Percentiles rank a stretch among this genome's conserved stretches.
phyloP scores from a whole-genome alignment of 1,139 yeast species.

The Groenewaldozyma auringiensis region DNA sequence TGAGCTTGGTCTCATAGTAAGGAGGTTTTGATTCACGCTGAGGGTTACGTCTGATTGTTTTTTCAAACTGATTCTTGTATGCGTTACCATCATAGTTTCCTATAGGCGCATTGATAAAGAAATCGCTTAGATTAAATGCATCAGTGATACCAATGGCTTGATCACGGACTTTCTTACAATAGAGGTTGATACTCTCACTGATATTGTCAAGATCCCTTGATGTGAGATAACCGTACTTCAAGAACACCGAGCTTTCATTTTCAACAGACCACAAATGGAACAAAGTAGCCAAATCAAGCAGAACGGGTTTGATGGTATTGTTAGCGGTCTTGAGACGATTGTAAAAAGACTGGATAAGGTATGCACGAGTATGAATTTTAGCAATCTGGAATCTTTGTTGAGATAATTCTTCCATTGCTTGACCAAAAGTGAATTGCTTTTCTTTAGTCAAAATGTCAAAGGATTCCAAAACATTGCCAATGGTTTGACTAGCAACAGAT shows the following conservation, averaged over 20 bases:
- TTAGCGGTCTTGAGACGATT: conserved; percentile 26
- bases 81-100: conserved; percentile 83
- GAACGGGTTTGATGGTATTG: conserved; percentile 29
- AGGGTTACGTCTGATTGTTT: conserved; percentile 34
- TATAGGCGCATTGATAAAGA: conserved; percentile 74
- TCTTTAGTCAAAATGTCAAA: conserved; percentile 20
- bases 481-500: conserved; percentile 32
- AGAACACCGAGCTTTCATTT: conserved; percentile 66
- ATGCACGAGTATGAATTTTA: conserved; percentile 36
- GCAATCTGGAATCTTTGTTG: conserved; percentile 40
- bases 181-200: conserved; percentile 30
- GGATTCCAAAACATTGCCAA: conserved; percentile 31
- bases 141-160: conserved; percentile 82
- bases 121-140: conserved; percentile 79
- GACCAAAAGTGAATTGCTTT: conserved; percentile 26
- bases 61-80: conserved; percentile 60
- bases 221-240: conserved; percentile 51
- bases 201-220: conserved; percentile 31
- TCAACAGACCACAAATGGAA: conserved; percentile 70
- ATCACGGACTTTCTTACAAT: conserved; percentile 42
- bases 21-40: conserved; percentile 29
- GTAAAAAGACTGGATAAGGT: conserved; percentile 33
- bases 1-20: conserved; percentile 33
- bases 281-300: conserved; percentile 46
- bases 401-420: conserved; percentile 38